These are phyloP conservation scores for Chytriomyces hyalinus DNA, from an alignment of 192 early-diverging fungal genomes.

Conservation along the genomic window DNA sequence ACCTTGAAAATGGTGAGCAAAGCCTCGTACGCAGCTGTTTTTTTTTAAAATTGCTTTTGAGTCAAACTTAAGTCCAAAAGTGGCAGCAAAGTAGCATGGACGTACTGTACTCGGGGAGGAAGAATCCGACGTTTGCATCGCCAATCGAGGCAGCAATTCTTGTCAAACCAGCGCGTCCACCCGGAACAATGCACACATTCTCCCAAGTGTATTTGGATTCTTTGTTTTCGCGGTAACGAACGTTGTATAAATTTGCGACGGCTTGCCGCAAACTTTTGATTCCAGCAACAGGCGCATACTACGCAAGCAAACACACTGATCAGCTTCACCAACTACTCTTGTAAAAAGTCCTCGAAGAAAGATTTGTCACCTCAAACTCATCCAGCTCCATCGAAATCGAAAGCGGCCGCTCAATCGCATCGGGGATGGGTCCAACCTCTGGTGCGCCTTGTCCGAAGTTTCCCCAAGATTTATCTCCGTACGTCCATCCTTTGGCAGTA, in stretches of 20 bases:
- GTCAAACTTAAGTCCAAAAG: neutral
- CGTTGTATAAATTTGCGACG: conserved; percentile 60
- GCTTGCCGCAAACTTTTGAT: conserved; percentile 48
- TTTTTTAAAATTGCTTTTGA: conserved; percentile 12
- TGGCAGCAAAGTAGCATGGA: neutral
- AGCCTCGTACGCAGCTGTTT: conserved; percentile 47
- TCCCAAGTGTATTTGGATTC: conserved; percentile 54
- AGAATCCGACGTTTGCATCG: conserved; percentile 61
- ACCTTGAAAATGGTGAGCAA: conserved; percentile 25
- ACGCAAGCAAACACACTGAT: neutral
- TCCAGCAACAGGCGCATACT: conserved; percentile 58
- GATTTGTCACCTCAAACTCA: conserved; percentile 34
- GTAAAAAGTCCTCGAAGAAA: conserved; percentile 44
- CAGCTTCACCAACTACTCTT: conserved; percentile 14
- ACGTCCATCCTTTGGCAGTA: conserved; percentile 46
- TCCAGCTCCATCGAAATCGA: conserved; percentile 34
- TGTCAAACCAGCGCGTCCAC: conserved; percentile 62
- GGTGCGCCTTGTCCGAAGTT: conserved; percentile 58
- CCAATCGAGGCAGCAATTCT: conserved; percentile 57
- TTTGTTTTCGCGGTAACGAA: conserved; percentile 49
- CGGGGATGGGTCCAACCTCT: conserved; percentile 48
- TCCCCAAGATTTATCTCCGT: conserved; percentile 47
- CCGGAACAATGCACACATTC: conserved; percentile 65
- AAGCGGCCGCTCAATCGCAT: conserved; percentile 39
- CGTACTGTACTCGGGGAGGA: conserved; percentile 55